Base-by-base conservation (phyloP, 768 basidiomycete species). In the Kwoniella botswanensis region DNA sequence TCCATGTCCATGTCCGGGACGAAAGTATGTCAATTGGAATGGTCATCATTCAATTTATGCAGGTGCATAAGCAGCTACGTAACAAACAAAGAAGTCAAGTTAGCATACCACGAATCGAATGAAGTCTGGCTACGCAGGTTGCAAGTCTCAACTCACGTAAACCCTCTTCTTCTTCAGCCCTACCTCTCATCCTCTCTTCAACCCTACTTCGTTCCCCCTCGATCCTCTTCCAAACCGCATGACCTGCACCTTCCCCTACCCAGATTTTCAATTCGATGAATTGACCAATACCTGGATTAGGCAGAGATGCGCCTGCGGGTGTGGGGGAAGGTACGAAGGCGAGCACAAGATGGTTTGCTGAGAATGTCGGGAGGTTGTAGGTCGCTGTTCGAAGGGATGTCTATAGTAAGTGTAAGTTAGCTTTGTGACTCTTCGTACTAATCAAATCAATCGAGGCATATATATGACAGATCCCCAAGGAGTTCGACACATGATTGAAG, bases 281-380 rank as follows among this genome's bases (percentile, higher is more conserved):
- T 15, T 71, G 71, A 9, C 79, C 79, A 46, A 75, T 35, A 2
- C 79, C 79, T 26, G 75, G 75, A 58, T 64, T 44, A 2, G 79
- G 79, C 5, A 80, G 71, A 5, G 65, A 9, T 4, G 41, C 42
- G 17, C 71, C 68, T 7, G 35, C 35, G 35, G 6, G 35, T 35
- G 35, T 35, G 35, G 35, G 35, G 22, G 71, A 70, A 35, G 79
- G 79, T 6, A 74, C 50, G 64, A 80, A 80, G 7, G 71, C 43
- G 53, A 78, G 24, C 15, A 75, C 35, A 15, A 80, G 41, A 55
- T 80, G 55, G 63, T 80, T 80, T 24, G 79, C 66, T 29, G 72
- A 71, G 55, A 80, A 75, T 13, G 69, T 65, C 5, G 79, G 79
- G n/a, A 80, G 72, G 53, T 80, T 72, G 72, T 76, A 80, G 4